Percentiles rank a stretch among this genome's conserved stretches.
These are phyloP conservation scores for Chalciporus sp. DNA, from an alignment of 1,284 basidiomycete species.

Conservation along the genomic window DNA sequence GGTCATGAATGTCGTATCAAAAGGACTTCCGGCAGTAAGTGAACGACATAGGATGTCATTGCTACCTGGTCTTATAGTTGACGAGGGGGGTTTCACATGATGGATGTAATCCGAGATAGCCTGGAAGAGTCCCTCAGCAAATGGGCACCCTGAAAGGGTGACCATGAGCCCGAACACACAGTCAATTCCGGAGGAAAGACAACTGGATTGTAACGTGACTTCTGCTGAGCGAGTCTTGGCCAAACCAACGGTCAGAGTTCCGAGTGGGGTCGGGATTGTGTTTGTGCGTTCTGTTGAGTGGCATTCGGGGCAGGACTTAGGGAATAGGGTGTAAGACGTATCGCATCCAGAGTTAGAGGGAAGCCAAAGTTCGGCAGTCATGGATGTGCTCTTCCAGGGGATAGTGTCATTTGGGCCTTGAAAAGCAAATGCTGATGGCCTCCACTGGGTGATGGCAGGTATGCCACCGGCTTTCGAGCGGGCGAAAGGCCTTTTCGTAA, in stretches of 20 bases:
- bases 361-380: conserved; percentile 18
- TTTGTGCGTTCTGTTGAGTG: background rate
- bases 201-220: background rate
- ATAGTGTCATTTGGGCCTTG: background rate
- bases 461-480: too few relatives aligned
- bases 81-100: background rate
- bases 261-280: conserved; percentile 2
- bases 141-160: conserved; percentile 18
- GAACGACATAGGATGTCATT: conserved; percentile 17
- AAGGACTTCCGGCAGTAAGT: conserved; percentile 24
- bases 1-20: conserved; percentile 25
- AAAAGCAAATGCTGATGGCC: conserved; percentile 14
- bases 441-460: conserved; percentile 5
- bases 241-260: conserved; percentile 6
- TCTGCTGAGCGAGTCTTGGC: background rate
- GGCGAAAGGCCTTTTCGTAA: too few relatives aligned
- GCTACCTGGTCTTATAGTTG: conserved; percentile 9
- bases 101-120: background rate
- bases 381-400: conserved; percentile 17
- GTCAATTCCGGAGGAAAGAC: background rate
- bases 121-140: conserved; percentile 19
- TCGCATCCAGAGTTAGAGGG: too few relatives aligned
- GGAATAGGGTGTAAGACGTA: too few relatives aligned
- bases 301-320: background rate
- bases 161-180: conserved; percentile 16